These are phyloP conservation scores for Ogataea naganishii DNA, from an alignment of 805 yeast genomes.

Conservation along the genomic window DNA sequence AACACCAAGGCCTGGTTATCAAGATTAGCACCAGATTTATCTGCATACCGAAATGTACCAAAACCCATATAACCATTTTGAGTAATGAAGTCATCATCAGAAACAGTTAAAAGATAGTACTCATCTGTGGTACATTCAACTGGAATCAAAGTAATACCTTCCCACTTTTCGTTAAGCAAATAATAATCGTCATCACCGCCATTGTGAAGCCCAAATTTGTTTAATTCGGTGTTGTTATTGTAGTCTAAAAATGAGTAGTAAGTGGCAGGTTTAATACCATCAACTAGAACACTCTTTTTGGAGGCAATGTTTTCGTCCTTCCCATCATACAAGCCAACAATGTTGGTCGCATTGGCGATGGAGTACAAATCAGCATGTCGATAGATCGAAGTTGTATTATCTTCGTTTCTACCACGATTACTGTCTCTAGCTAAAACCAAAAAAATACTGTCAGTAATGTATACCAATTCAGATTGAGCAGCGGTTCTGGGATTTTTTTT, in stretches of 20 bases:
- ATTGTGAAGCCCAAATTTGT: constrained; percentile 23
- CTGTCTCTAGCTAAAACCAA: constrained; percentile 23
- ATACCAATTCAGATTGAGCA: constrained; percentile 22
- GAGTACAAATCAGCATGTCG: constrained; percentile 22
- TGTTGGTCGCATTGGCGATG: constrained; percentile 19
- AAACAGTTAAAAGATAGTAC: constrained; percentile 16
- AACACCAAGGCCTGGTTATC: constrained; percentile 22
- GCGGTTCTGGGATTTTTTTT: constrained; percentile 20
- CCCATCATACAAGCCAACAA: constrained; percentile 20
- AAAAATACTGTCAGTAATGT: constrained; percentile 18
- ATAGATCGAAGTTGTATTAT: constrained; percentile 15
- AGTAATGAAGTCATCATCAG: constrained; percentile 24
- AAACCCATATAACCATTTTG: constrained; percentile 20
- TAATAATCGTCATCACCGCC: constrained; percentile 19
- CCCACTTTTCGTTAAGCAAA: constrained; percentile 25
- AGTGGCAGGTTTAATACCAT: constrained; percentile 17
- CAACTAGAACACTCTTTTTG: constrained; percentile 13
- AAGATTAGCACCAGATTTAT: constrained; percentile 15
- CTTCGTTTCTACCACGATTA: constrained; percentile 15
- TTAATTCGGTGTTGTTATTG: constrained; percentile 16
- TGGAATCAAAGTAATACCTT: constrained; percentile 22
- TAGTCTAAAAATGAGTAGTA: constrained; percentile 18
- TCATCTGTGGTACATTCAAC: constrained; percentile 22
- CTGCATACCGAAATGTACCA: constrained; percentile 18
- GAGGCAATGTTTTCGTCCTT: constrained; percentile 18